Base-by-base conservation (phyloP, 2,329 filamentous ascomycete species). In the Fusarium nisikadoi region DNA sequence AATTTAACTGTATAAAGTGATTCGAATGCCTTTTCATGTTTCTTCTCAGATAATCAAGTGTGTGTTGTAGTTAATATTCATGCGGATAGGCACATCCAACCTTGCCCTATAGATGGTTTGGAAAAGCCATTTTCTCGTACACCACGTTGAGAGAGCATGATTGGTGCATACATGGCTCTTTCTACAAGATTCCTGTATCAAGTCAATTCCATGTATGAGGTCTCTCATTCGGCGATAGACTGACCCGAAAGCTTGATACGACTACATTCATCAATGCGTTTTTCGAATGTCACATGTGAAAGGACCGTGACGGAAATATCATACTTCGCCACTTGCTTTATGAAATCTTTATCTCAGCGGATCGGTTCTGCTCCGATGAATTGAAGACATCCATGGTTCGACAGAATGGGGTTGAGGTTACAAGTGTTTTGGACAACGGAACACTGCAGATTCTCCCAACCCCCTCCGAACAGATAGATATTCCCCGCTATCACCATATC, bases 261-360 rank as follows among this genome's bases (percentile, higher is more conserved):
- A 20, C 17, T 31, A 29, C 19, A 11, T 16, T n/a, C 27, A 23
- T 25, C 41, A 12, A 42, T 23, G 12, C 8, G 12, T 29, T 29
- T 29, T 29, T 8, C 27, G 7, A 29, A 29, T 29, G 7, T 29
- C 27, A 29, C 27, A 29, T 29, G 27, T 29, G 27, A 29, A 52
- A 16, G 16, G 5, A 12, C 13, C 7, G 2, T 3, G 2, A 8
- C n/a, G 9, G 20, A n/a, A 7, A 27, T 38, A 19, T 17, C 13
- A 16, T 27, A 27, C 11, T 20, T 52, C 10, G 49, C 19, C 49
- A 52, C 33, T 23, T 20, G 13, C 25, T 36, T 38, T 20, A 27
- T 25, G 49, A 20, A 35, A 25, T 16, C 23, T 6, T 7, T 27
- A 38, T 52, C 31, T n/a, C 19, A 27, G 11, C 6, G 11, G 3